Conservation (phyloP, 2,329 filamentous ascomycete species). For the Ophiostoma quercus region DNA sequence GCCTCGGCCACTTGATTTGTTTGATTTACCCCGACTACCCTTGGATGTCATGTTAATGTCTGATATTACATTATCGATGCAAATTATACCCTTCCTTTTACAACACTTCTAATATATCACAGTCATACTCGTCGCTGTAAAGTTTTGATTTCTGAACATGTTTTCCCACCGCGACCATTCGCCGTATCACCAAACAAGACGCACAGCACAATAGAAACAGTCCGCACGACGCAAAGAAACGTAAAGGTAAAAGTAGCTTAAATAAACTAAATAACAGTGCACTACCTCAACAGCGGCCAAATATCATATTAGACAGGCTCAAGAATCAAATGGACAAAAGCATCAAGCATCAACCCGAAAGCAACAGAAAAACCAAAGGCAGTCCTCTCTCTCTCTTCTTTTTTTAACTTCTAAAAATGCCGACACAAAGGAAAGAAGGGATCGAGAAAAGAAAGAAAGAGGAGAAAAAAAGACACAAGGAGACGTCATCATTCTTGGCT, state of each 20-base stretch:
- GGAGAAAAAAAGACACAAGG: background rate
- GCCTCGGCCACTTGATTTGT: background rate
- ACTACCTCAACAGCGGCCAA: constrained; percentile 4
- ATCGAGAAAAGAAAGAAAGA: background rate
- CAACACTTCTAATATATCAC: background rate
- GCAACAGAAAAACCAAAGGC: background rate
- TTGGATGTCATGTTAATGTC: background rate
- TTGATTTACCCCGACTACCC: background rate
- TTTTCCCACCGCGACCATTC: background rate
- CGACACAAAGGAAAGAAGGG: constrained; percentile 13
- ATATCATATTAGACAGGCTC: constrained; percentile 2
- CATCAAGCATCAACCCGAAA: constrained; percentile 5
- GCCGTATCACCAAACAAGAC: background rate
- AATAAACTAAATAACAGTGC: constrained; percentile 11
- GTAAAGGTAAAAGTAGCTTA: background rate
- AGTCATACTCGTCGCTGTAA: background rate
- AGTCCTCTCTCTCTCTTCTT: constrained; percentile 10
- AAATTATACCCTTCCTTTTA: background rate
- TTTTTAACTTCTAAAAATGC: constrained; percentile 4
- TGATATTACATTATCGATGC: background rate
- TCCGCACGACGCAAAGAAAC: background rate
- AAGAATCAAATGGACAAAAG: constrained; percentile 2
- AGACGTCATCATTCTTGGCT: constrained; percentile 14
- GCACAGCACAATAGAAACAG: background rate
- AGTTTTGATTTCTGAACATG: background rate